These are phyloP conservation scores for Flagelloscypha sp. DNA, from an alignment of 768 basidiomycete species.

Conservation along the genomic window DNA sequence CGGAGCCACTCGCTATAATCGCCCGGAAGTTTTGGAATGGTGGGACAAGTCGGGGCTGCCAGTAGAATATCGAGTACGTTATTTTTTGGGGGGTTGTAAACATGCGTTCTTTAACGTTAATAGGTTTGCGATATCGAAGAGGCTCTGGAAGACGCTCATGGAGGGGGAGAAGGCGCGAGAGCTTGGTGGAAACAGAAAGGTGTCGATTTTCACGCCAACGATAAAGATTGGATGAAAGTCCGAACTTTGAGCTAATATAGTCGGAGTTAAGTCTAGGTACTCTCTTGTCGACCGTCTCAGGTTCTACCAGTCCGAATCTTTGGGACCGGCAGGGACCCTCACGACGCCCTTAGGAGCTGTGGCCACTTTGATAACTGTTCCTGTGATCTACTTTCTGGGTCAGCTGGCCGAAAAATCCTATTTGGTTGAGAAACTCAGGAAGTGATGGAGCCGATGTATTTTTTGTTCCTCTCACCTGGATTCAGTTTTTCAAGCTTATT, in stretches of 20 bases:
- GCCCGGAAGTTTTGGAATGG: constrained; percentile 80
- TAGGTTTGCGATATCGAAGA: constrained; percentile 93
- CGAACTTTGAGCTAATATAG: constrained; percentile 62
- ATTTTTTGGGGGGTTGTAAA: too few relatives aligned
- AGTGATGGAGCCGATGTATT: too few relatives aligned
- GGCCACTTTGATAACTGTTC: too few relatives aligned
- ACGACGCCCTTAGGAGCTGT: too few relatives aligned
- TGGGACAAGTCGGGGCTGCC: constrained; percentile 76
- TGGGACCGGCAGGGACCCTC: neutral
- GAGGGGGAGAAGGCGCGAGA: constrained; percentile 66
- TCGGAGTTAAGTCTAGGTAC: too few relatives aligned
- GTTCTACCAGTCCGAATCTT: neutral
- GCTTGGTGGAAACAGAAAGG: constrained; percentile 79
- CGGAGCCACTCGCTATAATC: constrained; percentile 74
- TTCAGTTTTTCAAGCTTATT: too few relatives aligned
- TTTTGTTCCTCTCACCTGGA: too few relatives aligned
- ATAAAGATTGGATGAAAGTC: constrained; percentile 84
- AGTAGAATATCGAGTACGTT: constrained; percentile 78
- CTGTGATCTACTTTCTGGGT: too few relatives aligned
- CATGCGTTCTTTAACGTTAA: too few relatives aligned
- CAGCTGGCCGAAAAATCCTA: too few relatives aligned
- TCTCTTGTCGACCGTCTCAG: neutral
- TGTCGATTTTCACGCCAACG: constrained; percentile 74
- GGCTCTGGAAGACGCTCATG: constrained; percentile 80
- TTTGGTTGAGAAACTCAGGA: too few relatives aligned